phyloP scores from a whole-genome alignment of 495 filamentous ascomycete genomes.

The Chlorociboria aeruginascens region DNA sequence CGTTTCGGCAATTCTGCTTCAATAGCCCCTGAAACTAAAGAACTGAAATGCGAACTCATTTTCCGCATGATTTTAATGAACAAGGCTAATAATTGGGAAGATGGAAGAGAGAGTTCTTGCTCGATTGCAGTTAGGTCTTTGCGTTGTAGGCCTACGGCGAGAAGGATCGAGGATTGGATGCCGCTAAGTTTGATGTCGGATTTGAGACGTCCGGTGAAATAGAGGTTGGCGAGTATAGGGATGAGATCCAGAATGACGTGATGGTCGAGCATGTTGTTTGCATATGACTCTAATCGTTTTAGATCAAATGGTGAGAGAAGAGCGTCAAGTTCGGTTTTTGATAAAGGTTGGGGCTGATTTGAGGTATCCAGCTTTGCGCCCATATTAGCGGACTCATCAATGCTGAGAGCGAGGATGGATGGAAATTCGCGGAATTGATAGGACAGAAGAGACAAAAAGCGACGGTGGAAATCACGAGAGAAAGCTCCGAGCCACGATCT shows the following conservation, averaged over 20 bases:
- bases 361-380: conserved; percentile 51
- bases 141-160: conserved; percentile 79
- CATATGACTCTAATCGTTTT: conserved; percentile 87
- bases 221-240: conserved; percentile 64
- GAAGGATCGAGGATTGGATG: conserved; percentile 73
- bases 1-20: conserved; percentile 55
- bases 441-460: conserved; percentile 77
- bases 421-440: conserved; percentile 89
- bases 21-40: conserved; percentile 62
- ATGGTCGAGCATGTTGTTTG: conserved; percentile 93
- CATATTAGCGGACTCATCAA: conserved; percentile 71
- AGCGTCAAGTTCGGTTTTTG: conserved; percentile 59
- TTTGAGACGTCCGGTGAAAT: conserved; percentile 68
- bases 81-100: conserved; percentile 81
- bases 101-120: conserved; percentile 60
- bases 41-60: conserved; percentile 61
- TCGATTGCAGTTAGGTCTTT: conserved; percentile 76
- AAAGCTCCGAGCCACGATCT: conserved; percentile 74
- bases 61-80: conserved; percentile 94
- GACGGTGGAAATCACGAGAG: conserved; percentile 80
- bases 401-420: conserved; percentile 67
- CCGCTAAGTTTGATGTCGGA: conserved; percentile 54
- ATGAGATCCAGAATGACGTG: conserved; percentile 94
- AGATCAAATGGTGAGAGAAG: conserved; percentile 83
- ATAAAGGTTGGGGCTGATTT: conserved; percentile 39